These are phyloP conservation scores for Polytrichum formosum DNA, from an alignment of 225 moss, liverwort and hornwort species.

Conservation along the genomic window DNA sequence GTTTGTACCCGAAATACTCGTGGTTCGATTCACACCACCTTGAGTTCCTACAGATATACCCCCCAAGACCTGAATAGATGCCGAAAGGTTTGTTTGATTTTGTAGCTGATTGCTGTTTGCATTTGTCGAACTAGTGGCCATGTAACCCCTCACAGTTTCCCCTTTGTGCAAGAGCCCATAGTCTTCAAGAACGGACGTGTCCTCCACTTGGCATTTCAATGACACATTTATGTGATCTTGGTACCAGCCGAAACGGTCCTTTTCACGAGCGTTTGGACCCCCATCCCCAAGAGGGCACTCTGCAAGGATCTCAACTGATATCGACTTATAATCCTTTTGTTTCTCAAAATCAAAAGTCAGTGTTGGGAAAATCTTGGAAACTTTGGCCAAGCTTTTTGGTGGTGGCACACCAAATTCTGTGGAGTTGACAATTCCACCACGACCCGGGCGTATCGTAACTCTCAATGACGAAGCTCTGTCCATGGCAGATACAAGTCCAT, in stretches of 20 bases:
- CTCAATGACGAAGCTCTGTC: neutral
- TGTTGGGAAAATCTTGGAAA: conserved; percentile 8
- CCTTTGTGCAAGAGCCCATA: conserved; percentile 1
- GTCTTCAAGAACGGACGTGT: neutral
- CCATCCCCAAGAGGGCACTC: conserved; percentile 12
- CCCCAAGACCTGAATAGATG: conserved; percentile 1
- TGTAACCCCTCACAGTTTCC: neutral
- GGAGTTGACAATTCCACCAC: neutral
- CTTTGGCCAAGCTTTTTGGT: conserved; percentile 7
- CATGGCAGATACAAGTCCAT: neutral
- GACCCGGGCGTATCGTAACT: conserved; percentile 6
- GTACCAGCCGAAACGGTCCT: conserved; percentile 17
- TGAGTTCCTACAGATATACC: neutral
- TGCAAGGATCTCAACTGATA: conserved; percentile 7
- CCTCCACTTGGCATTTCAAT: conserved; percentile 4
- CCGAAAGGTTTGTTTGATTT: neutral
- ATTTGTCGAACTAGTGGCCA: neutral
- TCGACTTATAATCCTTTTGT: neutral
- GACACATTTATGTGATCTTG: conserved; percentile 9
- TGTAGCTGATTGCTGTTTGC: neutral
- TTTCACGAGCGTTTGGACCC: conserved; percentile 5
- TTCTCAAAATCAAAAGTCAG: conserved; percentile 15
- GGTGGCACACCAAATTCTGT: neutral
- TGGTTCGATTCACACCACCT: neutral
- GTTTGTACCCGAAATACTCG: neutral